Evolutionary conservation across 352 stramenopile species (phyloP).

Genomic region (Phytopythium vexans): DNA sequence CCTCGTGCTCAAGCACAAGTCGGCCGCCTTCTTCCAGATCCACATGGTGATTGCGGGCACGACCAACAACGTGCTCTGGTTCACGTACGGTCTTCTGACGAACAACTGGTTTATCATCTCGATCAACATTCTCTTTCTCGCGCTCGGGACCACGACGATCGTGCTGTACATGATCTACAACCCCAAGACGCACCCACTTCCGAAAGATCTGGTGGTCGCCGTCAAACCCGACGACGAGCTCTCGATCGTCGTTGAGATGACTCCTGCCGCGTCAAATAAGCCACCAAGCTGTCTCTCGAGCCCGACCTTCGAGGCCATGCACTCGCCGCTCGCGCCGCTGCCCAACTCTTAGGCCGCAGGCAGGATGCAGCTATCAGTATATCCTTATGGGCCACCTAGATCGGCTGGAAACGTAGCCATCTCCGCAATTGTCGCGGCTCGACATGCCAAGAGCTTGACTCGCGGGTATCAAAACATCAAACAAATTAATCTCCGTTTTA

Average conservation of each 20-base stretch:
- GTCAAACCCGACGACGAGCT: conserved; percentile 10
- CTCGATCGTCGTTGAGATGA: conserved; percentile 11
- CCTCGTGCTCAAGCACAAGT: conserved; percentile 37
- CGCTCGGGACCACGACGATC: conserved; percentile 22
- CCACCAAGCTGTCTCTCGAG: conserved; percentile 11
- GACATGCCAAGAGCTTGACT: neutral
- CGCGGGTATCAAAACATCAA: too few relatives aligned
- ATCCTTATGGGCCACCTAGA: neutral
- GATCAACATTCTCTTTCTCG: conserved; percentile 28
- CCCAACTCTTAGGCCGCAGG: neutral
- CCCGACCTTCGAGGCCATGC: conserved; percentile 19
- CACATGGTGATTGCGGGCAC: conserved; percentile 41
- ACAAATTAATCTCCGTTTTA: too few relatives aligned
- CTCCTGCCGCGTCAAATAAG: too few relatives aligned
- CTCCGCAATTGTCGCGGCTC: neutral
- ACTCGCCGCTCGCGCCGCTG: conserved; percentile 12
- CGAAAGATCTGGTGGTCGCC: conserved; percentile 6
- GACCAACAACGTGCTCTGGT: conserved; percentile 42
- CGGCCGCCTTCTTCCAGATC: conserved; percentile 48
- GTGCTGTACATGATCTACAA: conserved; percentile 27
- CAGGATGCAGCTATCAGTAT: too few relatives aligned
- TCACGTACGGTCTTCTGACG: conserved; percentile 26
- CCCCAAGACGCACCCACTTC: conserved; percentile 29
- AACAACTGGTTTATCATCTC: conserved; percentile 33
- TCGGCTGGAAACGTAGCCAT: too few relatives aligned